phyloP scores from a whole-genome alignment of 176 grass and related monocot genomes.

The Eragrostis nindensis region DNA sequence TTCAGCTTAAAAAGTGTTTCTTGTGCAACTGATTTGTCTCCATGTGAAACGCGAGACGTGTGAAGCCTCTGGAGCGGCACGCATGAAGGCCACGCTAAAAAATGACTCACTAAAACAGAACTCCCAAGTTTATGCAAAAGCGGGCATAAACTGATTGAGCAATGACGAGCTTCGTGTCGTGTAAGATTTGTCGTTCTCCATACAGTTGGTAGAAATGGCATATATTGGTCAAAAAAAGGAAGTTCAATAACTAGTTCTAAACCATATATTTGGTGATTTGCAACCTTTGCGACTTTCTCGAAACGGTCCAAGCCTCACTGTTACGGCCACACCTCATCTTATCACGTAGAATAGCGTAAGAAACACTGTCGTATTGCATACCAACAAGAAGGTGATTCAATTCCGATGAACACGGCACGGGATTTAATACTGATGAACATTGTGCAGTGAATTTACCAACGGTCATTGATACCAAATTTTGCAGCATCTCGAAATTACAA shows the following conservation, averaged over 20 bases:
- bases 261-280: background rate
- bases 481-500: background rate
- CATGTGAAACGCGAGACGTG: conserved; percentile 21
- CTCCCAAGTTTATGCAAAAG: background rate
- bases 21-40: conserved; percentile 18
- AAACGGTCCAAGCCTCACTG: conserved; percentile 16
- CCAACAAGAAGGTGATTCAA: background rate
- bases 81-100: conserved; percentile 18
- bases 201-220: background rate
- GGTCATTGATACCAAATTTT: background rate
- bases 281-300: background rate
- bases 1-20: background rate
- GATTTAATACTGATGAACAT: background rate
- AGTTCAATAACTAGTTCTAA: background rate
- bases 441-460: background rate
- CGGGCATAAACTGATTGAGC: too few species aligned
- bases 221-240: background rate
- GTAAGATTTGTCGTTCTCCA: background rate
- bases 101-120: background rate
- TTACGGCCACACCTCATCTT: conserved; percentile 41
- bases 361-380: conserved; percentile 4
- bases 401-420: background rate
- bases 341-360: background rate
- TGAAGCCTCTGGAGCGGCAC: conserved; percentile 35
- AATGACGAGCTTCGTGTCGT: background rate